Base-by-base conservation (phyloP, 1,284 basidiomycete species). In the Austroboletus olivaceoglutinosus region DNA sequence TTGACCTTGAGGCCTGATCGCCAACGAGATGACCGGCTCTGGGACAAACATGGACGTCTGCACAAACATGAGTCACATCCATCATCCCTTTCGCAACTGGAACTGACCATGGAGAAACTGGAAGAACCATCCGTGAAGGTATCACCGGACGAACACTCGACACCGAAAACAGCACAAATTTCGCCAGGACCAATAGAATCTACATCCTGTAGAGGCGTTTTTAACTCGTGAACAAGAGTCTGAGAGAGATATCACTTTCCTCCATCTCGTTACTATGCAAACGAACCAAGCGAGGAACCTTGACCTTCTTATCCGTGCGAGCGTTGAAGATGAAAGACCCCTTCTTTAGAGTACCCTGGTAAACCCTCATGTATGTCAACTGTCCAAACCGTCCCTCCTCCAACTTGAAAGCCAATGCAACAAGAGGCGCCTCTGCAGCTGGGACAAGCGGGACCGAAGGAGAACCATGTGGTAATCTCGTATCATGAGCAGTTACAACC, bases 221-320 rank as follows among this genome's bases (percentile, higher is more conserved):
- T 51, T 21, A 49, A 12, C 58, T 7, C 11, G 19, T 22, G 13
- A 23, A 48, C 19, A 34, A 40, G 19, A 37, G 10, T 11, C 10
- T n/a, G n/a, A n/a, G 31, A 25, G 41, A 39, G 11, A 21, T 5
- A 33, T 18, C 0, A 51, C 62, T 1, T 44, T 87, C 88, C 82
- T 99, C 97, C 97, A 99, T 98, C 73, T 99, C 96, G 65, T 99
- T 93, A 68, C 88, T 89, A 73, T 99, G 97, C 97, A 99, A 98
- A 53, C 95, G 82, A 53, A 98, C 97, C 55, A 99, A 76, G 43
- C 96, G 82, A 9, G 96, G 95, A n/a, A 99, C 92, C 74, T 99
- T 98, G 74, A 98, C 91, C 73, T 89, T 93, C 79, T 98, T 99
- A 45, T 95, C 97, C 19, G 94, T 96, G 39, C 95, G 80, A 6